Evolutionary conservation across 306 rosid species (phyloP), one percentile per base, ranked within the genome.

Genomic region (Quercus variabilis): DNA sequence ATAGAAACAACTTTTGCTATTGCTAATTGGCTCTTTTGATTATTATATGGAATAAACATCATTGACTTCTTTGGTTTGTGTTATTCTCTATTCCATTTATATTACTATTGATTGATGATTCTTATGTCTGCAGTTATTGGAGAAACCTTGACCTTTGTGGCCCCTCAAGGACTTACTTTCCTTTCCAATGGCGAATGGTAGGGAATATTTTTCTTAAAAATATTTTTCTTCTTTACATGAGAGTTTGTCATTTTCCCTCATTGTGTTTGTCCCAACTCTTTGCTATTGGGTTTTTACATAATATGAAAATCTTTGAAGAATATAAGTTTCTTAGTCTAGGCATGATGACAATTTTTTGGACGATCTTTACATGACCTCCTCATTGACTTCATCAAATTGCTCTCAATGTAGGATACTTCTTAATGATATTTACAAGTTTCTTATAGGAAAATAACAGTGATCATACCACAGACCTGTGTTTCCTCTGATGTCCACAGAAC

Each of bases 181-280:
- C 88, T 95, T 84, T 76, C 97, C 77, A 95, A 95, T 80, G 99
- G 99, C 80, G 99, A 95, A 86, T 95, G 99, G 99, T 95, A 90
- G 23, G 90, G 69, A 74, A 31, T 43, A 33, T 73, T 69, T 49
- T 20, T 55, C 67, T 30, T 54, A 55, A 6, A 35, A 81, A 25
- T 26, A n/a, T 70, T 78, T 72, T 67, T 9, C 26, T 35, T 14
- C 5, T 28, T 6, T 2, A 23, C 31, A 19, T 15, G 21, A 64
- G n/a, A 23, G 6, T 57, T 58, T 57, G 8, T 59, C 52, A 30
- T 55, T 31, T 38, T 51, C 21, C 41, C 67, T 1, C 55, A 10
- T 4, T 35, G 8, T 10, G 11, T 73, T 21, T 26, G 12, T 64
- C 49, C 58, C 70, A 23, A 20, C 31, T 19, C 6, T 54, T 6